Conservation (phyloP, 2,329 filamentous ascomycete genomes). For the Ophiostoma sp. region DNA sequence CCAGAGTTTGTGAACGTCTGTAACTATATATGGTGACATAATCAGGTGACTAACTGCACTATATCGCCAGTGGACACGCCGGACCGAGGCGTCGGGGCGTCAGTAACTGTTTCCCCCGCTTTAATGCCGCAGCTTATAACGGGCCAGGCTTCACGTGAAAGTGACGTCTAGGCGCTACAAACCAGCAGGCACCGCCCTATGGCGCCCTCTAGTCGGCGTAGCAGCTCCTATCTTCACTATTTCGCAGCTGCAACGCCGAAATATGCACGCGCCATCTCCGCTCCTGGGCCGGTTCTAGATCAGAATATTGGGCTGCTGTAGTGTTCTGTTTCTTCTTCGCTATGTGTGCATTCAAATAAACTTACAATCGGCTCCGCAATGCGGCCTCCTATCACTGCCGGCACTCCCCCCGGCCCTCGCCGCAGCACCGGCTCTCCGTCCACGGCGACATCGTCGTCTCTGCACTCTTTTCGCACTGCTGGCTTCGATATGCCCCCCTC, state of each 20-base stretch:
- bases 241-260: not conserved
- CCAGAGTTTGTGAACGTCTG: too few relatives aligned
- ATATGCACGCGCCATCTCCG: conserved; percentile 2
- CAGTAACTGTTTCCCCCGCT: not conserved
- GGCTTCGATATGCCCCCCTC: not conserved
- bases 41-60: not conserved
- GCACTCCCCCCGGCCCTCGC: not conserved
- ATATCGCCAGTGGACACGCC: not conserved
- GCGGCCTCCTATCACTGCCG: not conserved
- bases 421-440: not conserved
- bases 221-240: not conserved
- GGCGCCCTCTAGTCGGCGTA: too few relatives aligned
- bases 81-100: not conserved
- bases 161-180: not conserved
- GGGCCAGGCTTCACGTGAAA: conserved; percentile 1
- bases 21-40: not conserved
- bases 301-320: too few relatives aligned
- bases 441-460: not conserved
- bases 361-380: not conserved
- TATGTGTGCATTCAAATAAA: not conserved
- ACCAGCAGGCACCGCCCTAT: too few relatives aligned
- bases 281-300: not conserved
- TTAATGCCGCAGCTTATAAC: not conserved
- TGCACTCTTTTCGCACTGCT: not conserved
- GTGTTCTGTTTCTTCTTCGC: too few relatives aligned